Base-by-base conservation (phyloP, 352 stramenopile species). In the Discostella stelligera region DNA sequence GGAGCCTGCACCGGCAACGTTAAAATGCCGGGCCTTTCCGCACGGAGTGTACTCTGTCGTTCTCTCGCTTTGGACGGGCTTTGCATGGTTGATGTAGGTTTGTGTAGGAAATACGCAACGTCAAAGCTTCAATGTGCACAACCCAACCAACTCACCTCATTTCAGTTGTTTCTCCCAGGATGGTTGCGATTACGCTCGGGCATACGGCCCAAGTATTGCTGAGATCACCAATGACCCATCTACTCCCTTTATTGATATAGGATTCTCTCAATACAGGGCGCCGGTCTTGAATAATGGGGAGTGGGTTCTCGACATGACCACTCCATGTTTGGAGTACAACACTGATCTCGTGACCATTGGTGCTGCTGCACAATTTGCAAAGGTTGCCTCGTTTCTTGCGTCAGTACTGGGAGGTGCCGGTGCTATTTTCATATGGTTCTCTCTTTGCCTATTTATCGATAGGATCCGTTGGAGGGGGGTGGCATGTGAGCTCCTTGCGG, bases 401-500 rank as follows among this genome's bases (percentile, higher is more conserved):
- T 55, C 89, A 5, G 82, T 91, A 0, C 44, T 90, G 7, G 85
- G 83, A 37, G 85, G 85, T 25, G 78, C 50, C 10, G 74, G 80
- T 11, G 79, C 78, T 2, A 27, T 88, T 41, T 90, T 91, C 66
- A 61, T 91, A 23, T 89, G 73, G 66, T 88, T 85, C 37, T 79
- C 63, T 3, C 71, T 62, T 0, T 90, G 82, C 48, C 83, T 84
- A 70, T 58, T 86, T 9, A 90, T 89, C 73, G 83, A 63, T n/a
- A 74, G 21, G 37, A 75, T 55, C 7, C 84, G 79, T 21, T 89
- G 85, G 85, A 59, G 79, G 70, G 86, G 68, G 72, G 77, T 76
- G 14, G 85, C 79, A 21, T 85, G 82, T 63, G 68, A 83, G 66
- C 14, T 91, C 4, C 55, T 91, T 3, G n/a, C 76, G 4, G 85